Conservation (phyloP, 139 green algal species). For the Chlorella sp. region DNA sequence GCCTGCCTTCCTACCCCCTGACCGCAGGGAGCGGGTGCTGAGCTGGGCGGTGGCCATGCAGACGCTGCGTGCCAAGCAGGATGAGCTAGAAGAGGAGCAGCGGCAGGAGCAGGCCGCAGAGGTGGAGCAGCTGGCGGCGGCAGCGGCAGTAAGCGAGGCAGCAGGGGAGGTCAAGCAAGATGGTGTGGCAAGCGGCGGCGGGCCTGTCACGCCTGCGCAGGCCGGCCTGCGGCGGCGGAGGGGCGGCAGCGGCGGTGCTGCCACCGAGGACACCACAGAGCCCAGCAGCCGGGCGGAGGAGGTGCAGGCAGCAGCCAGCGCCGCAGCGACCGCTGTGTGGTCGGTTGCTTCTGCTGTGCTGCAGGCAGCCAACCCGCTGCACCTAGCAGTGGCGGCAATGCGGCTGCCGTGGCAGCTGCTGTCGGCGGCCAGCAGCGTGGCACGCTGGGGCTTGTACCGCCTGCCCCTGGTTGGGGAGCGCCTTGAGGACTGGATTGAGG, state of each 20-base stretch:
- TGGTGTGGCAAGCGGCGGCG: background rate
- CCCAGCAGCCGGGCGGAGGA: background rate
- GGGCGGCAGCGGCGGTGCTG: background rate
- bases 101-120: background rate
- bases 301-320: background rate
- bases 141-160: background rate
- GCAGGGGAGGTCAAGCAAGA: background rate
- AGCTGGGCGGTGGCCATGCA: conserved; percentile 51
- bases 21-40: conserved; percentile 21
- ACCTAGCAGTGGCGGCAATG: background rate
- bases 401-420: background rate
- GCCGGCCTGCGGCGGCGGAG: background rate
- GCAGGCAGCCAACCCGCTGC: conserved; percentile 5
- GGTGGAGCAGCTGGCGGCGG: background rate
- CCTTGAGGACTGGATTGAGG: background rate
- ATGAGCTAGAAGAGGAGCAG: conserved; percentile 9
- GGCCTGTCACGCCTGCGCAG: background rate
- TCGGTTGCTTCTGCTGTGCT: background rate
- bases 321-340: background rate
- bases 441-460: background rate
- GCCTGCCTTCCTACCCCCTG: too few relatives aligned
- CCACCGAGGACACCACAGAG: too few relatives aligned
- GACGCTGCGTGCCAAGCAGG: conserved; percentile 18
- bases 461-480: background rate
- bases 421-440: background rate